Conservation (phyloP, 768 basidiomycete species). For the Pleurotus sapidus region DNA sequence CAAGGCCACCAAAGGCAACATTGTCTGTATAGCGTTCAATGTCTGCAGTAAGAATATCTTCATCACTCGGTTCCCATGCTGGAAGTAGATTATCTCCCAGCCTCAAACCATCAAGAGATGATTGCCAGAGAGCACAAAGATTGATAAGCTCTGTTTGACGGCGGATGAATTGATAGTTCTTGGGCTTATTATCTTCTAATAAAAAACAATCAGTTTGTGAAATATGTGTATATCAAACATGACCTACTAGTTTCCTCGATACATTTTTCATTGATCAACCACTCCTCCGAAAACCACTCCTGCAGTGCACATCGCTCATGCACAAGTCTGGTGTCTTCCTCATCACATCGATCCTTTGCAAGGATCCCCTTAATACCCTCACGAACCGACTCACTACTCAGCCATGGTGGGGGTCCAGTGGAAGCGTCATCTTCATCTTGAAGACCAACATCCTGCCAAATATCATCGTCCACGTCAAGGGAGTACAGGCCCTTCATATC, state of each 20-base stretch:
- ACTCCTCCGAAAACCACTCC: constrained; percentile 25
- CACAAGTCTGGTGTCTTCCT: constrained; percentile 11
- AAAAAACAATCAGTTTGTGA: neutral
- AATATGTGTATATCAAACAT: no score
- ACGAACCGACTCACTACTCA: no score
- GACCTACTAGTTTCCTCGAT: no score
- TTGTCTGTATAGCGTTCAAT: neutral
- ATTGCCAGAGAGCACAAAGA: neutral
- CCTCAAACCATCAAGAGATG: neutral
- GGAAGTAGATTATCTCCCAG: neutral
- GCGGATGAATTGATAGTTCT: neutral
- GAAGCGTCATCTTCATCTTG: no score
- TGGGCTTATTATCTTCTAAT: neutral
- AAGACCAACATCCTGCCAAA: no score
- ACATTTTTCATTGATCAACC: constrained; percentile 10
- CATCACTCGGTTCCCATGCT: neutral
- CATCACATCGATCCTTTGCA: neutral
- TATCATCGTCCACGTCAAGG: no score
- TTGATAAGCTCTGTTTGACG: neutral
- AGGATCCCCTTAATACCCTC: neutral
- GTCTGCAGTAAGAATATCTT: neutral
- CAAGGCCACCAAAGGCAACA: no score
- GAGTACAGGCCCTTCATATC: constrained; percentile 1
- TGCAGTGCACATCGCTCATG: constrained; percentile 16
- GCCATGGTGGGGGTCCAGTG: no score